Percentiles rank a stretch among this genome's conserved stretches.
phyloP scores from a whole-genome alignment of 2,329 filamentous ascomycete species.

The Talaromyces sp. region DNA sequence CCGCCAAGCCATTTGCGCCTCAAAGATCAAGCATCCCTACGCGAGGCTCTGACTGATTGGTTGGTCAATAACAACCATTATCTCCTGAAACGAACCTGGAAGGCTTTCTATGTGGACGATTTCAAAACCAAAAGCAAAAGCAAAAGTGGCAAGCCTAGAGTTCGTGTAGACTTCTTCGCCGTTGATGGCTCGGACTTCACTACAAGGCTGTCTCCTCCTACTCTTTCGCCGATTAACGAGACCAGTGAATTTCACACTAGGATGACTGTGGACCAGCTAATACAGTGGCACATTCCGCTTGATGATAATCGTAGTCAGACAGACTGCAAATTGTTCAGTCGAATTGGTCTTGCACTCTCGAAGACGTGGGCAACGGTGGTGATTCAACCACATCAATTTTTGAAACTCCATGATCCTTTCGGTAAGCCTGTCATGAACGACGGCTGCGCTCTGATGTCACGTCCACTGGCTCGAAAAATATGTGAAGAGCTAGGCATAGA shows the following conservation, averaged over 20 bases:
- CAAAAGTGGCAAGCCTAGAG: slow-evolving; percentile 26
- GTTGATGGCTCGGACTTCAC: slow-evolving; percentile 44
- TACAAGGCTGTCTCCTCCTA: slow-evolving; percentile 15
- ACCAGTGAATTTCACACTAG: slow-evolving; percentile 32
- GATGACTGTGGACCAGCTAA: slow-evolving; percentile 41
- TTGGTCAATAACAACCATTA: slow-evolving; percentile 39
- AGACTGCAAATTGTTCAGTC: slow-evolving; percentile 48
- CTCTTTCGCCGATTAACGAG: slow-evolving; percentile 28
- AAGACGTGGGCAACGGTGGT: slow-evolving; percentile 43
- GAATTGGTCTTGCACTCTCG: slow-evolving; percentile 45
- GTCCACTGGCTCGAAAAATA: slow-evolving; percentile 49
- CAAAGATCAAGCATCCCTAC: slow-evolving; percentile 29
- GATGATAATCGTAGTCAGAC: slow-evolving; percentile 37
- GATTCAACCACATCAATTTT: slow-evolving; percentile 39
- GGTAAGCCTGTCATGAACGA: slow-evolving; percentile 47
- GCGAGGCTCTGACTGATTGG: slow-evolving; percentile 41
- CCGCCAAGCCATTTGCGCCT: slow-evolving; percentile 30
- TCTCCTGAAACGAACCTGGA: slow-evolving; percentile 46
- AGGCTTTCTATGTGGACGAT: slow-evolving; percentile 46
- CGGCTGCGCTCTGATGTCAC: slow-evolving; percentile 57
- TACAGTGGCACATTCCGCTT: slow-evolving; percentile 48
- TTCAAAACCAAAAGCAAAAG: slow-evolving; percentile 30
- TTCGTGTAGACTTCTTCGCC: slow-evolving; percentile 46
- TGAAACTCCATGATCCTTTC: slow-evolving; percentile 33
- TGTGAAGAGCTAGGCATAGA: slow-evolving; percentile 45